Conservation (phyloP, 2,329 filamentous ascomycete species). For the Byssoonygena ceratinophila region DNA sequence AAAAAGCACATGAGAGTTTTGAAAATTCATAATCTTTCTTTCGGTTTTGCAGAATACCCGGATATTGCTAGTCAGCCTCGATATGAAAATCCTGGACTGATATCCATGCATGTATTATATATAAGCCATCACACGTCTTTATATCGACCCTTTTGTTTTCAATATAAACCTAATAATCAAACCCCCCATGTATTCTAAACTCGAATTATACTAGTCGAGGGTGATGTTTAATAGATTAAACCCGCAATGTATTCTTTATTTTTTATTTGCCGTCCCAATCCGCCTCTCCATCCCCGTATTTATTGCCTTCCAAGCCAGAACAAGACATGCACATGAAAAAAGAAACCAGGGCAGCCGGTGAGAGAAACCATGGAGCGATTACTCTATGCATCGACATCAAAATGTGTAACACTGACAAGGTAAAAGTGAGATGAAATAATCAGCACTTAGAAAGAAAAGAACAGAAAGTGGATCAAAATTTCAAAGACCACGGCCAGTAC, state of each 20-base stretch:
- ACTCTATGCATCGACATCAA: background rate
- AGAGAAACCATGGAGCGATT: slow-evolving; percentile 11
- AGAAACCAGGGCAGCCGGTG: slow-evolving; percentile 3
- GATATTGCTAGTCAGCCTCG: no score
- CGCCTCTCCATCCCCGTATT: background rate
- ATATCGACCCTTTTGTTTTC: no score
- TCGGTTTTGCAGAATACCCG: background rate
- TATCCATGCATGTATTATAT: no score
- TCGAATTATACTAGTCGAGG: no score
- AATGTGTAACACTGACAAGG: background rate
- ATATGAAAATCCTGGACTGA: no score
- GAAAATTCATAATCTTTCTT: background rate
- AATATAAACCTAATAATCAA: no score
- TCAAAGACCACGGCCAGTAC: background rate
- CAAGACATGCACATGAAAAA: slow-evolving; percentile 7
- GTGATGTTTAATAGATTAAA: background rate
- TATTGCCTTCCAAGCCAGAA: background rate
- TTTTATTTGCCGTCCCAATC: background rate
- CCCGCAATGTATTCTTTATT: background rate
- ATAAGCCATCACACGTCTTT: no score
- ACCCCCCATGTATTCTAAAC: no score
- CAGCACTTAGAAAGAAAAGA: background rate
- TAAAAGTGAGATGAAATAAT: no score
- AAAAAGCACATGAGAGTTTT: background rate
- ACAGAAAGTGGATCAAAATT: background rate